Evolutionary conservation across 2,329 filamentous ascomycete species (phyloP).

Genomic region (Alternaria hordeiaustralica): DNA sequence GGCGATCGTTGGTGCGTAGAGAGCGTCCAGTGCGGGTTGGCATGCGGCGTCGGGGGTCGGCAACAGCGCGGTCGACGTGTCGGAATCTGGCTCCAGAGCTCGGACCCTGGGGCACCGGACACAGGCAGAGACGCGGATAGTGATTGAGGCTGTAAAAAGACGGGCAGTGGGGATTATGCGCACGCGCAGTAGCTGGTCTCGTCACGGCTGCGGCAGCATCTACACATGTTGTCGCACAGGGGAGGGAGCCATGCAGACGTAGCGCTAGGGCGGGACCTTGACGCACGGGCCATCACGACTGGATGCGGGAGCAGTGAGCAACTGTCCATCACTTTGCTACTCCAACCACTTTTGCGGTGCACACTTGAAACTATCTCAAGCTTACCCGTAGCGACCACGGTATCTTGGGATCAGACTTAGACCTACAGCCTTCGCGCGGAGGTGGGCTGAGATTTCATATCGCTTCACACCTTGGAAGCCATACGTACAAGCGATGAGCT

Average conservation of each 20-base stretch:
- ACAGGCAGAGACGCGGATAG: neutral
- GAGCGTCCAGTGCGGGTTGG: constrained; percentile 29
- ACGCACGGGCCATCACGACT: constrained; percentile 12
- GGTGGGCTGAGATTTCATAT: neutral
- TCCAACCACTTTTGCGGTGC: neutral
- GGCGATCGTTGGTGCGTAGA: constrained; percentile 30
- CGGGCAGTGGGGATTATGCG: constrained; percentile 3
- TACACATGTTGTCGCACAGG: constrained; percentile 14
- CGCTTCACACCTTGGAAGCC: neutral
- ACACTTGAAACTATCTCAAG: neutral
- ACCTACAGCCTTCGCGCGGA: neutral
- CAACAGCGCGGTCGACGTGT: constrained; percentile 25
- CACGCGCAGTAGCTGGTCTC: constrained; percentile 7
- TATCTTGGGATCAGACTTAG: too few relatives aligned
- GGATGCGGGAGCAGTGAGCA: constrained; percentile 1
- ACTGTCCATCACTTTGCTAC: neutral
- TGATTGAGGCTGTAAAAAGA: neutral
- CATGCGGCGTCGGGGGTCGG: constrained; percentile 40
- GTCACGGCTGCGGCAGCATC: constrained; percentile 8
- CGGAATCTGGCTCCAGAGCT: constrained; percentile 31
- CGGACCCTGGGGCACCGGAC: constrained; percentile 22
- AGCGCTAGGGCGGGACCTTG: constrained; percentile 19
- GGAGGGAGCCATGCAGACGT: constrained; percentile 11
- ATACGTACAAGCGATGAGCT: neutral
- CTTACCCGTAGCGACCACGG: neutral